phyloP scores from a whole-genome alignment of 1,284 basidiomycete genomes.

The Microstroma glucosiphilum region DNA sequence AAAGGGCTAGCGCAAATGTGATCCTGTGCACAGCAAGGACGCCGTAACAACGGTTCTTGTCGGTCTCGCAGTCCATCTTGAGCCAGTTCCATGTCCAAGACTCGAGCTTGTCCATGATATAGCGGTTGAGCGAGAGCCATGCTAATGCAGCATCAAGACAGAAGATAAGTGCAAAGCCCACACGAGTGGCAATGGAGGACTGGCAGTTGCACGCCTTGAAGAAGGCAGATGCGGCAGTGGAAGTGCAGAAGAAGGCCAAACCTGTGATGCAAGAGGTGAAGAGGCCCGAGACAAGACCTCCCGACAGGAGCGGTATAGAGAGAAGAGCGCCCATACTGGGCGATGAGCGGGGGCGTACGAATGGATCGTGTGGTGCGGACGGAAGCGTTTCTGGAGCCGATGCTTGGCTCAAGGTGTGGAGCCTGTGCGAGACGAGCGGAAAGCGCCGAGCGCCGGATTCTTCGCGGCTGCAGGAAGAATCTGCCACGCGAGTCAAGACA shows the following conservation, averaged over 20 bases:
- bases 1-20: constrained; percentile 85
- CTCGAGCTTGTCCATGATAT: constrained; percentile 79
- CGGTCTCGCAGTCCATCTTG: constrained; percentile 84
- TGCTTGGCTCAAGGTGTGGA: too few species aligned
- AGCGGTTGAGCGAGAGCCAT: constrained; percentile 88
- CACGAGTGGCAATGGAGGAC: constrained; percentile 92
- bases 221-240: constrained; percentile 87
- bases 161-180: constrained; percentile 95
- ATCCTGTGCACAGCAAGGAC: constrained; percentile 95
- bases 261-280: constrained; percentile 48
- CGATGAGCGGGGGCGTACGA: background rate
- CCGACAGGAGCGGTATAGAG: constrained; percentile 78
- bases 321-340: constrained; percentile 68
- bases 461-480: too few species aligned
- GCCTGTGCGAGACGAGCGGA: too few species aligned
- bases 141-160: constrained; percentile 90
- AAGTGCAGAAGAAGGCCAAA: constrained; percentile 58
- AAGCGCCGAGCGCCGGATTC: too few species aligned
- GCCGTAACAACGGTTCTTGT: constrained; percentile 82
- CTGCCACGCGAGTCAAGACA: too few species aligned
- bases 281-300: constrained; percentile 64
- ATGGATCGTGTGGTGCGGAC: too few species aligned
- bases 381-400: too few species aligned
- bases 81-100: constrained; percentile 93
- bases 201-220: constrained; percentile 99